Evolutionary conservation across 1,284 basidiomycete genomes (phyloP).

Genomic region (Ustilago loliicola): DNA sequence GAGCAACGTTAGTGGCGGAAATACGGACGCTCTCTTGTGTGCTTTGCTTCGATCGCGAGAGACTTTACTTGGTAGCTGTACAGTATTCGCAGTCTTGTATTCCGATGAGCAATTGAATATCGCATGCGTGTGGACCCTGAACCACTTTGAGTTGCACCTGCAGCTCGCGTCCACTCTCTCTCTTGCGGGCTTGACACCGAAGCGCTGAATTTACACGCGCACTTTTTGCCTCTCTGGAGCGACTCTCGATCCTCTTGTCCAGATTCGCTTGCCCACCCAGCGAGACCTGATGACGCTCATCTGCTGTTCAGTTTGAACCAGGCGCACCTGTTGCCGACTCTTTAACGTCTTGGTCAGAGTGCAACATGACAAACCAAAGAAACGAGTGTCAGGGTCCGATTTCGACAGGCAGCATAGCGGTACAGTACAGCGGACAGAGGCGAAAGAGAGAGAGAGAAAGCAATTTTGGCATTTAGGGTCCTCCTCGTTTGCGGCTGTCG

Average conservation of each 20-base stretch:
- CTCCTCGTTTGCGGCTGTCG: conserved; percentile 1
- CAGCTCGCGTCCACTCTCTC: neutral
- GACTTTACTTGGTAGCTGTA: neutral
- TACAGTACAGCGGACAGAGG: neutral
- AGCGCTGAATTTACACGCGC: conserved; percentile 1
- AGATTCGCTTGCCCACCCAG: neutral
- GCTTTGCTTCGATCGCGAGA: neutral
- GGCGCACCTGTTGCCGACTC: neutral
- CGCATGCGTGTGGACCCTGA: conserved; percentile 7
- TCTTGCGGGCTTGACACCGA: neutral
- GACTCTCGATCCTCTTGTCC: conserved; percentile 5
- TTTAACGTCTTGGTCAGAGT: neutral
- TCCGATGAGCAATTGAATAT: conserved; percentile 6
- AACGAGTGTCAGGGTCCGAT: neutral
- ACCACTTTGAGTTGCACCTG: neutral
- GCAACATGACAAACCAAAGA: neutral
- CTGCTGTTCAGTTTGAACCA: neutral
- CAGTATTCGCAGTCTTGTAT: neutral
- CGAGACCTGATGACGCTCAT: conserved; percentile 1
- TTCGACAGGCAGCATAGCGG: neutral
- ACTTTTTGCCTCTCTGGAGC: conserved; percentile 4
- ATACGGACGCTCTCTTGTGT: neutral
- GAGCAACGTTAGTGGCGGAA: too few relatives aligned
- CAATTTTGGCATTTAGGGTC: conserved; percentile 1
- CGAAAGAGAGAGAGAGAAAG: neutral